These are phyloP conservation scores for Aspergillus jensenii DNA, from an alignment of 2,329 filamentous ascomycete species.

Conservation along the genomic window DNA sequence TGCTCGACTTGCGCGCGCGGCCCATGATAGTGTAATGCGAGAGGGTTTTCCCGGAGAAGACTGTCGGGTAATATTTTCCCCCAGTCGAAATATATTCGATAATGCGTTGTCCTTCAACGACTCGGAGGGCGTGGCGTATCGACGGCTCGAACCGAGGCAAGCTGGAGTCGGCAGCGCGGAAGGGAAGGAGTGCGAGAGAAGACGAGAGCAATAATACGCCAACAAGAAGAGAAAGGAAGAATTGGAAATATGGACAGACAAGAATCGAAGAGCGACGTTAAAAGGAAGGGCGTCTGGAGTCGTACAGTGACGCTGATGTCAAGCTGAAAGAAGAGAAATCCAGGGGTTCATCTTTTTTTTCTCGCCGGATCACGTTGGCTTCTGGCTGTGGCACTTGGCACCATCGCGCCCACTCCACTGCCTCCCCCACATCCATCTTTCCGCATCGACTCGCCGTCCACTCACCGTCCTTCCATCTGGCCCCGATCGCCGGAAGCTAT, in stretches of 20 bases:
- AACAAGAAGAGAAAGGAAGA: constrained; percentile 1
- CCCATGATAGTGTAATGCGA: constrained; percentile 27
- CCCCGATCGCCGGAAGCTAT: background rate
- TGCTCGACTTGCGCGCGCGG: constrained; percentile 45
- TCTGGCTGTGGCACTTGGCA: background rate
- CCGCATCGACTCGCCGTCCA: background rate
- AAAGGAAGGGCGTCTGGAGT: background rate
- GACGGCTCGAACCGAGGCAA: background rate
- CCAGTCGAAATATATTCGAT: background rate
- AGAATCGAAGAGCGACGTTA: constrained; percentile 1
- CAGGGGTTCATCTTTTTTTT: constrained; percentile 13
- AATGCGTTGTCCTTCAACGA: background rate
- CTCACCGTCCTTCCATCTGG: background rate
- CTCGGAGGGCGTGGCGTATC: background rate
- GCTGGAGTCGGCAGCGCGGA: background rate
- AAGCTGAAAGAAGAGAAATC: constrained; percentile 3
- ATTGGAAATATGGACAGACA: background rate
- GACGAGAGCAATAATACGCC: background rate
- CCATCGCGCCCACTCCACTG: background rate
- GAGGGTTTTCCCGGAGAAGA: background rate
- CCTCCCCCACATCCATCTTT: constrained; percentile 6
- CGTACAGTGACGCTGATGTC: constrained; percentile 8
- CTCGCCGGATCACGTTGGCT: constrained; percentile 4
- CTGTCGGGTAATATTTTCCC: background rate
- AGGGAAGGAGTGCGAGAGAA: background rate